These are phyloP conservation scores for Chrysosporium queenslandicum DNA, from an alignment of 2,329 filamentous ascomycete genomes.

Conservation along the genomic window DNA sequence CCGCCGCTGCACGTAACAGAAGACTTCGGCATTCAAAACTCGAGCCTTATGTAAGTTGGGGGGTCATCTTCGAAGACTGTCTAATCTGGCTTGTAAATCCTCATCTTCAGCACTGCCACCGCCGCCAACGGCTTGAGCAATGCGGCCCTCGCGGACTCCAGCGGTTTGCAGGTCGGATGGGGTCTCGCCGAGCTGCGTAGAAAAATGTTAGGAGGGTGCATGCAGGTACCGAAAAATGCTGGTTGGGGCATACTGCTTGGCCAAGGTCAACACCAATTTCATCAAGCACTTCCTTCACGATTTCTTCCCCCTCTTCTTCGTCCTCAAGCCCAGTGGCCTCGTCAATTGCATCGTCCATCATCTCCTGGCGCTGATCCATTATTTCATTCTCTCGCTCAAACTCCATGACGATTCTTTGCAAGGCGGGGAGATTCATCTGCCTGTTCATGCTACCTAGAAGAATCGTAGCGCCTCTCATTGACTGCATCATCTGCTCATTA, in stretches of 20 bases:
- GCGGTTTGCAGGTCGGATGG: conserved; percentile 71
- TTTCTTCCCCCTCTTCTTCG: conserved; percentile 92
- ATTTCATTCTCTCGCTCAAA: conserved; percentile 98
- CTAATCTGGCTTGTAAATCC: conserved; percentile 84
- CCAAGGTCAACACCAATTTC: conserved; percentile 93
- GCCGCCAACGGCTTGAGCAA: conserved; percentile 77
- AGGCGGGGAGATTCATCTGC: conserved; percentile 89
- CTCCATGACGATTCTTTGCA: conserved; percentile 96
- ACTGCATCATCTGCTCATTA: conserved; percentile 99
- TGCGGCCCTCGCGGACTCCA: conserved; percentile 60
- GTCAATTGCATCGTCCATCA: conserved; percentile 99
- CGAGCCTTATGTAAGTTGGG: background rate
- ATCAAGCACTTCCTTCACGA: conserved; percentile 91
- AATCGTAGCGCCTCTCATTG: conserved; percentile 94
- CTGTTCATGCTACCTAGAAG: conserved; percentile 94
- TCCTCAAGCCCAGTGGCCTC: conserved; percentile 85
- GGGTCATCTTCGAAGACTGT: conserved; percentile 60
- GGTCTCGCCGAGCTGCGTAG: conserved; percentile 71
- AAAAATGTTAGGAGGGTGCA: conserved; percentile 18
- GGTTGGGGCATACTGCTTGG: conserved; percentile 59
- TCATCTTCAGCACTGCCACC: conserved; percentile 63
- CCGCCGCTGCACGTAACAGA: conserved; percentile 8
- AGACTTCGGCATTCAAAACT: background rate
- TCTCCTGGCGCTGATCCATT: conserved; percentile 97
- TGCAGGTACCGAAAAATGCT: background rate